Evolutionary conservation across 2,329 filamentous ascomycete species (phyloP).

Genomic region (Pestalotiopsis fici): DNA sequence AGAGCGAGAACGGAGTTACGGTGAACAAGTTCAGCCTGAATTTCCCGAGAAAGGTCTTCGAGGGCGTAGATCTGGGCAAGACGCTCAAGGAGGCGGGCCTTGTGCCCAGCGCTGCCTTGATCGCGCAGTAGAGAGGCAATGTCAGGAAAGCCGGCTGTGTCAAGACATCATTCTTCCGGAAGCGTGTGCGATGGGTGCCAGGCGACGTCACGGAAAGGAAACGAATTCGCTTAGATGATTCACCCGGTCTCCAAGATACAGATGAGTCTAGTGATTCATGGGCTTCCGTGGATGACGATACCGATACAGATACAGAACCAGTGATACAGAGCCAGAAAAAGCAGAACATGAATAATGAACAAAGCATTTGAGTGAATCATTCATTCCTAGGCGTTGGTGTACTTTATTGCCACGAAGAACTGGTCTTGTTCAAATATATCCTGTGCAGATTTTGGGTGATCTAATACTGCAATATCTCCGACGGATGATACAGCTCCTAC

Average conservation of each 20-base stretch:
- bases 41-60: constrained; percentile 83
- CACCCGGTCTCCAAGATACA: background rate
- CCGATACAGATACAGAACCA: too few species aligned
- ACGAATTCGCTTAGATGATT: background rate
- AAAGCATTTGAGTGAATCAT: too few species aligned
- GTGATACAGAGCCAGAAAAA: too few species aligned
- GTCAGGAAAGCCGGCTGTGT: background rate
- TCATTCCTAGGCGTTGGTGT: too few species aligned
- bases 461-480: too few species aligned
- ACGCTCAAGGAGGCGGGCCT: constrained; percentile 91
- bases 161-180: background rate
- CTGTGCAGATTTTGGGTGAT: too few species aligned
- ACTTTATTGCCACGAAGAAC: too few species aligned
- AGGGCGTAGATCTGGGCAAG: constrained; percentile 77
- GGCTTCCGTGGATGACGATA: too few species aligned
- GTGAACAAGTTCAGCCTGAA: constrained; percentile 81
- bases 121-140: constrained; percentile 57
- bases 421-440: too few species aligned
- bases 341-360: too few species aligned
- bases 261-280: background rate
- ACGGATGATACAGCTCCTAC: too few species aligned
- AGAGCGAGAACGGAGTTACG: constrained; percentile 67
- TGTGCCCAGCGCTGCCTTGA: constrained; percentile 86
- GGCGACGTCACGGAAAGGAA: background rate
- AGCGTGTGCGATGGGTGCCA: background rate